Percentiles rank a stretch among this genome's conserved stretches.
Evolutionary conservation across 805 yeast genomes (phyloP).

Genomic region (Peterozyma xylosa): DNA sequence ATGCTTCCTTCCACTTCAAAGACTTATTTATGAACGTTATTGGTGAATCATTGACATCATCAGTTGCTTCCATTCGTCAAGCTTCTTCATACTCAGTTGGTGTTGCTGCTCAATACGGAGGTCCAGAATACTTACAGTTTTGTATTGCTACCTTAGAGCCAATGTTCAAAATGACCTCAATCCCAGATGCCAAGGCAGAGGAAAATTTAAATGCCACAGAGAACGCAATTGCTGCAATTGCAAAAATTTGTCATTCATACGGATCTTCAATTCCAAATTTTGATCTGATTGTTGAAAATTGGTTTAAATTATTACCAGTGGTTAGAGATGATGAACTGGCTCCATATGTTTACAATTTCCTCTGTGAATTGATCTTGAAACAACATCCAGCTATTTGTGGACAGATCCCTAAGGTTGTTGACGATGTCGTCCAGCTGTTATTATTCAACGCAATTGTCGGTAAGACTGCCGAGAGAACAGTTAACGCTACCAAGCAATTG

Average conservation of each 20-base stretch:
- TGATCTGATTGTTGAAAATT: constrained; percentile 56
- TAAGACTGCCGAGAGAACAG: constrained; percentile 59
- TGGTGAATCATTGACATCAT: constrained; percentile 57
- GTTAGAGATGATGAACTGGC: constrained; percentile 85
- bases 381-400: constrained; percentile 51
- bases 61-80: constrained; percentile 74
- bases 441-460: constrained; percentile 62
- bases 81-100: constrained; percentile 84
- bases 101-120: constrained; percentile 77
- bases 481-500: constrained; percentile 54
- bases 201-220: constrained; percentile 86
- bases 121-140: constrained; percentile 51
- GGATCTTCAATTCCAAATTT: constrained; percentile 53
- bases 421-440: constrained; percentile 67
- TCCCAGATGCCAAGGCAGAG: constrained; percentile 79
- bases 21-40: constrained; percentile 58
- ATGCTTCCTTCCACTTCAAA: constrained; percentile 54
- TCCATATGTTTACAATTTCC: constrained; percentile 69
- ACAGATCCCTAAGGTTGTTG: constrained; percentile 56
- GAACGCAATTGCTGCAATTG: constrained; percentile 73
- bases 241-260: constrained; percentile 67
- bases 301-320: constrained; percentile 82
- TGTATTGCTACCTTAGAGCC: constrained; percentile 67
- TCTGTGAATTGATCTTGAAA: constrained; percentile 62
- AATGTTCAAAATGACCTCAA: constrained; percentile 61